Base-by-base conservation (phyloP, 306 rosid species). In the Sesbania bispinosa region DNA sequence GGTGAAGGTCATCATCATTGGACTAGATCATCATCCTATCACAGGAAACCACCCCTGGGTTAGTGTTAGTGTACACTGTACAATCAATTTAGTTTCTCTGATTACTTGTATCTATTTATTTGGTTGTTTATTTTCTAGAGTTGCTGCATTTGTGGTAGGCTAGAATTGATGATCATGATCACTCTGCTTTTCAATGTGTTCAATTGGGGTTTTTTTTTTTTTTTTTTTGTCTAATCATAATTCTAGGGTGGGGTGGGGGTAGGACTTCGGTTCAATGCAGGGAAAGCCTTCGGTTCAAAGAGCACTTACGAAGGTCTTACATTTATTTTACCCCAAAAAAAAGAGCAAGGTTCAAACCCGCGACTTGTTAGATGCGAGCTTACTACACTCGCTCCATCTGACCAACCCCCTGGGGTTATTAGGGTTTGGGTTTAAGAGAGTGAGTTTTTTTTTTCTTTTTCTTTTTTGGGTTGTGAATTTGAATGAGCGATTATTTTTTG, bases 41-140 rank as follows among this genome's bases (percentile, higher is more conserved):
- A 21, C 77, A 65, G 85, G 75, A 80, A 41, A 48, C 85, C 88
- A 4, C 82, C 86, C 52, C 77, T 58, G 23, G 86, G 95, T 86
- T 52, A 50, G 58, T 74, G 15, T n/a, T n/a, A n/a, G n/a, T n/a
- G n/a, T n/a, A n/a, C n/a, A n/a, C n/a, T n/a, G n/a, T 48, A 3
- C 7, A 2, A 15, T 3, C 1, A 2, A 35, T 11, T 50, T 36
- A 15, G 4, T 27, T 41, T 27, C 10, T 74, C 53, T 60, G 23
- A 39, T 23, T 19, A n/a, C 0, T 5, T 32, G 0, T 32, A 32
- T 32, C 5, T 32, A 32, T 32, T 0, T 32, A 32, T 32, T 0
- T 32, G 7, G 1, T 32, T 4, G 0, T 8, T 52, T 13, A 5
- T 67, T 39, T 20, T 59, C 4, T 14, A 7, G 5, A 53, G 19